Percentiles rank a stretch among this genome's conserved stretches.
These are phyloP conservation scores for Naegleria fowleri DNA, from an alignment of 208 protist genomes.

Conservation along the genomic window DNA sequence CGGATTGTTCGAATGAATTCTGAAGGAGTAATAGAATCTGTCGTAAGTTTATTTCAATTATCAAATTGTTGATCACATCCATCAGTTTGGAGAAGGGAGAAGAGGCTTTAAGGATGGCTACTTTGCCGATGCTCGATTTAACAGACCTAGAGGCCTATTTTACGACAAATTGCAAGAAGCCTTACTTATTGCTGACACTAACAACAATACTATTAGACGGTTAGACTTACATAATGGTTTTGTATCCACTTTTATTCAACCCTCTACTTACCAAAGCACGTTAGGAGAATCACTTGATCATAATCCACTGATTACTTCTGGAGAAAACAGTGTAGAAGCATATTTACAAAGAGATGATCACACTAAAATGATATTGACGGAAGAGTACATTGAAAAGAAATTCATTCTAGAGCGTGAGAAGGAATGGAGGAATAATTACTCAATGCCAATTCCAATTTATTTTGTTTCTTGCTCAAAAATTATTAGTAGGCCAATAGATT, in stretches of 20 bases:
- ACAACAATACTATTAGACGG: neutral
- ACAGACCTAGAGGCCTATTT: neutral
- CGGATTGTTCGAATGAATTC: neutral
- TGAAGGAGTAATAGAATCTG: neutral
- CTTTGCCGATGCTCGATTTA: neutral
- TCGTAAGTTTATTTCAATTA: neutral
- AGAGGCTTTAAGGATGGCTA: neutral
- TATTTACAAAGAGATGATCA: neutral
- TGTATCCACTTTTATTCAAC: neutral
- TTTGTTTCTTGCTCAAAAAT: neutral
- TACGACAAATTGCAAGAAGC: neutral
- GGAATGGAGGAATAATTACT: neutral
- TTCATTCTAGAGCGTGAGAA: neutral
- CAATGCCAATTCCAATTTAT: neutral
- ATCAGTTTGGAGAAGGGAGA: neutral
- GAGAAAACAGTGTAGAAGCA: neutral
- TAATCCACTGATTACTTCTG: neutral
- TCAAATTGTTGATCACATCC: neutral
- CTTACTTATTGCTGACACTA: neutral
- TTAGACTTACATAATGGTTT: neutral
- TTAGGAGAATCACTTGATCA: neutral
- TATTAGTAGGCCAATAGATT: neutral
- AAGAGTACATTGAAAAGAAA: slow-evolving; percentile 3
- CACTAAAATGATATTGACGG: neutral
- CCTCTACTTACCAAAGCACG: too few relatives aligned